A percentile compares a stretch with the other conserved stretches of the same genome.
Evolutionary conservation across 2,329 filamentous ascomycete genomes (phyloP).

Genomic region (Trichoderma gracile): DNA sequence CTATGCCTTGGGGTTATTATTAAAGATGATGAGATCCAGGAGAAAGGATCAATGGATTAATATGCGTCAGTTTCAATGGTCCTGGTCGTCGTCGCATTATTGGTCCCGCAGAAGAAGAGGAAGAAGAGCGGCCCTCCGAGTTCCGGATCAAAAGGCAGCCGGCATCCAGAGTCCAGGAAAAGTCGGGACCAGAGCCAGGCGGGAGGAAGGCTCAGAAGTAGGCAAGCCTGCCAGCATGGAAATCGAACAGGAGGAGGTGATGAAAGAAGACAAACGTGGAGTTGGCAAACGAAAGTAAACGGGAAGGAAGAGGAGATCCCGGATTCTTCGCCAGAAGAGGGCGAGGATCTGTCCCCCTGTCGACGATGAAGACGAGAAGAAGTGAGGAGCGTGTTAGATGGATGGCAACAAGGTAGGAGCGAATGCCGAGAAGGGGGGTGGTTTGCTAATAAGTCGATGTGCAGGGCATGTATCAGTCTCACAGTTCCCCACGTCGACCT

Average conservation of each 20-base stretch:
- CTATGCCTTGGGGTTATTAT: background rate
- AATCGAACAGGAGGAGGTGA: background rate
- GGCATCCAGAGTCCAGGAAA: background rate
- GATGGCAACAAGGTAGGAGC: background rate
- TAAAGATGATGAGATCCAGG: background rate
- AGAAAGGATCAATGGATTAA: background rate
- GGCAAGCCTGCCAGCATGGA: background rate
- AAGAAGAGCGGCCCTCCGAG: background rate
- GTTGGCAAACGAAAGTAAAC: background rate
- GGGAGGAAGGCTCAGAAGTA: background rate
- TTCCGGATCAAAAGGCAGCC: background rate
- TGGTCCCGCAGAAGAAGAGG: background rate
- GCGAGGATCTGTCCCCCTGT: background rate
- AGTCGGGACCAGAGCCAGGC: background rate
- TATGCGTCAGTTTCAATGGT: background rate
- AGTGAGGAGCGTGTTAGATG: background rate
- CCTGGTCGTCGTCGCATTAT: constrained; percentile 17
- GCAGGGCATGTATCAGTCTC: no score
- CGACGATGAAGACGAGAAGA: background rate
- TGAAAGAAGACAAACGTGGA: no score
- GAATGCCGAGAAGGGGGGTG: background rate
- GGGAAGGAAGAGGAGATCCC: background rate
- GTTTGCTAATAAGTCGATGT: background rate
- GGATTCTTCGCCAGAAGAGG: background rate
- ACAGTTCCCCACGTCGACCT: no score